phyloP scores from a whole-genome alignment of 2,329 filamentous ascomycete species.

The Cladosporium sp. region DNA sequence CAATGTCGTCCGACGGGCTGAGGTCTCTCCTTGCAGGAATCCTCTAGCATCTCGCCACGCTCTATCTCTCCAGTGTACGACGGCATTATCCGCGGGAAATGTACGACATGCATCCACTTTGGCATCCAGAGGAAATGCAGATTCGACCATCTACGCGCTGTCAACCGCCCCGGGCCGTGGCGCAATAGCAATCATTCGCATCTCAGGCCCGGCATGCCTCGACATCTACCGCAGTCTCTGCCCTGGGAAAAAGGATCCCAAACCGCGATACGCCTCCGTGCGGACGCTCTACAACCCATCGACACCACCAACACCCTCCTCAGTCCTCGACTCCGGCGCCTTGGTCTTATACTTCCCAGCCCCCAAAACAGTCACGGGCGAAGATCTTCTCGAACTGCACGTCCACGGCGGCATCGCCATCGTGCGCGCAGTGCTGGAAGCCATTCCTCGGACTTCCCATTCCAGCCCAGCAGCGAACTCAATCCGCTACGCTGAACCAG shows the following conservation, averaged over 20 bases:
- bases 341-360: slow-evolving; percentile 78
- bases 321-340: slow-evolving; percentile 69
- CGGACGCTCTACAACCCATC: slow-evolving; percentile 66
- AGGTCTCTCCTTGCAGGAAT: not conserved
- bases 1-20: not conserved
- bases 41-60: not conserved
- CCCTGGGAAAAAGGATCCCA: slow-evolving; percentile 50
- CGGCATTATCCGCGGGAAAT: not conserved
- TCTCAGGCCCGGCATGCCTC: slow-evolving; percentile 73
- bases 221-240: slow-evolving; percentile 64
- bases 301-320: slow-evolving; percentile 35
- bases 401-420: slow-evolving; percentile 91
- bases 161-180: slow-evolving; percentile 82
- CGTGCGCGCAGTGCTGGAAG: slow-evolving; percentile 76
- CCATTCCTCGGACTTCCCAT: slow-evolving; percentile 48
- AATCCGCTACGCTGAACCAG: slow-evolving; percentile 87
- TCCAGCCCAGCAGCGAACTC: slow-evolving; percentile 10
- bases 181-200: slow-evolving; percentile 83
- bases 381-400: slow-evolving; percentile 88
- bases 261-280: slow-evolving; percentile 63
- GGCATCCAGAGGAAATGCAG: not conserved
- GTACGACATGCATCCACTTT: not conserved
- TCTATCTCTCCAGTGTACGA: not conserved
- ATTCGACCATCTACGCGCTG: slow-evolving; percentile 78
- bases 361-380: slow-evolving; percentile 82